Evolutionary conservation across 352 stramenopile genomes (phyloP), one percentile per base, ranked within the genome.

Genomic region (Phytophthora capsici): DNA sequence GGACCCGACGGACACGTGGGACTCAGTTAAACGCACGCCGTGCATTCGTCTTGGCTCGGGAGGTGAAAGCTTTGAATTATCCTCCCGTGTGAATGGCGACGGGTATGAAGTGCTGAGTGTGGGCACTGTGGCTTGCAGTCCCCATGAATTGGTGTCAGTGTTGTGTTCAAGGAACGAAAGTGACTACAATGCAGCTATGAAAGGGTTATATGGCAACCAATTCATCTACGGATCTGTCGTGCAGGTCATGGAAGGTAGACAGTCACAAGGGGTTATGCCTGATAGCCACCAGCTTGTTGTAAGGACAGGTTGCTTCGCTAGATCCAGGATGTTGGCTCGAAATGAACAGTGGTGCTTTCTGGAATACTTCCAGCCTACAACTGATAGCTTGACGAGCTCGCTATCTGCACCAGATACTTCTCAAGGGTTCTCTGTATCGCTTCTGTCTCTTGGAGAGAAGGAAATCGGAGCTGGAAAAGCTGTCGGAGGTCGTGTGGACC

Each of bases 261-360:
- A 69, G 32, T 51, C 55, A 9, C 25, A 41, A 20, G 44, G 37
- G 14, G 6, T 17, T 9, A 28, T 71, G 23, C 53, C 44, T 13
- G 28, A 44, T 0, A 45, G 57, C 10, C 68, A 80, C 45, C 71
- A 77, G 38, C 37, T 87, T 12, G 57, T 63, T 6, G 76, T 87
- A 6, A 78, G 71, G 43, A 86, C 78, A 3, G 65, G 58, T 3
- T 77, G 71, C 22, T 88, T 86, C 25, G 63, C 67, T 26, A 68
- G 71, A 3, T 82, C 76, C 0, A 66, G 58, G 6, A 37, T 80
- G 8, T 30, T 84, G 2, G 73, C 57, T 8, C 66, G 57, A 9
- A 81, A 84, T 17, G 70, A 87, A 37, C 66, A 84, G 46, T 84
- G 75, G 75, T 84, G 72, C 32, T 86, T 77, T 41, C 66, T 86